phyloP scores from a whole-genome alignment of 352 stramenopile genomes.

The Globisporangium paddicum region DNA sequence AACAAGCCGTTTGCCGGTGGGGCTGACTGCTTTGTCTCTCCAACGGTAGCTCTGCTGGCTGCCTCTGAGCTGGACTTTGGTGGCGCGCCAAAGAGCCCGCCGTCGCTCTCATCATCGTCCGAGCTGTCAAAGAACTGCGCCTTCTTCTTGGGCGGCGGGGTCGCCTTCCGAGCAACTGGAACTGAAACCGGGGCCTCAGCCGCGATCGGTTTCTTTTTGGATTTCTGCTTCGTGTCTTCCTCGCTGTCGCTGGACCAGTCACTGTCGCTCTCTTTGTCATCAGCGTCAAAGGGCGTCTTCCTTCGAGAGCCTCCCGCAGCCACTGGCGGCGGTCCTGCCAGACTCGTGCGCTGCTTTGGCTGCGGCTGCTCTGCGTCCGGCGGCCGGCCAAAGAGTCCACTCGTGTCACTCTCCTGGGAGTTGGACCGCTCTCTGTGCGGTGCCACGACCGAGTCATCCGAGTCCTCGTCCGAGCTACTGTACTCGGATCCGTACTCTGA shows the following conservation, averaged over 20 bases:
- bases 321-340: constrained; percentile 14
- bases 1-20: constrained; percentile 21
- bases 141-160: constrained; percentile 23
- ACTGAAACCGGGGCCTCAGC: background rate
- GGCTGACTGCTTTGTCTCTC: constrained; percentile 15
- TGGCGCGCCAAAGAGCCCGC: constrained; percentile 9
- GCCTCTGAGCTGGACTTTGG: constrained; percentile 14
- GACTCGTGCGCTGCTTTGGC: background rate
- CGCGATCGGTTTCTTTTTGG: constrained; percentile 9
- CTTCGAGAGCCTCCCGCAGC: constrained; percentile 18
- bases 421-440: constrained; percentile 23
- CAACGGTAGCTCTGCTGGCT: constrained; percentile 10
- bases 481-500: constrained; percentile 40
- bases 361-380: constrained; percentile 11
- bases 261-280: constrained; percentile 38
- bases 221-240: constrained; percentile 16
- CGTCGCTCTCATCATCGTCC: constrained; percentile 50
- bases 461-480: constrained; percentile 62
- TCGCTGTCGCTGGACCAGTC: constrained; percentile 44
- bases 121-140: constrained; percentile 55
- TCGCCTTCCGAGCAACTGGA: background rate
- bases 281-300: constrained; percentile 30
- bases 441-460: constrained; percentile 26
- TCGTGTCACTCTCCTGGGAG: constrained; percentile 54
- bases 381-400: constrained; percentile 48